A percentile compares a stretch with the other conserved stretches of the same genome.
phyloP scores from a whole-genome alignment of 2,329 filamentous ascomycete species.

The Fusarium devonianum region DNA sequence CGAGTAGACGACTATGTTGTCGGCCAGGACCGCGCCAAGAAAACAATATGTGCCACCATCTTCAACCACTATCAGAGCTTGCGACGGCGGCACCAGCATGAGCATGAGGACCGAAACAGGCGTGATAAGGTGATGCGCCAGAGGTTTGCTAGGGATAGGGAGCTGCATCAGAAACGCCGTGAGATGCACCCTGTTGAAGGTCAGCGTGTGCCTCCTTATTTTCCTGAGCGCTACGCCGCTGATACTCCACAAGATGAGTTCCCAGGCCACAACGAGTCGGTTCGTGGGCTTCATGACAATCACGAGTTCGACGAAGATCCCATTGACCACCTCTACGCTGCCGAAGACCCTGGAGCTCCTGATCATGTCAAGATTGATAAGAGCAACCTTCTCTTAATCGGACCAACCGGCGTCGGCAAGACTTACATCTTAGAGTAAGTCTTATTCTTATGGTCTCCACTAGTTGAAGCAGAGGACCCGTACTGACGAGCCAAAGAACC shows the following conservation, averaged over 20 bases:
- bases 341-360: constrained; percentile 54
- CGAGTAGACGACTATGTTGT: constrained; percentile 96
- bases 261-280: constrained; percentile 58
- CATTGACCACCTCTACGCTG: constrained; percentile 55
- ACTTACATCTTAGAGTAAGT: constrained; percentile 83
- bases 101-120: constrained; percentile 66
- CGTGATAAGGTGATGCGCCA: constrained; percentile 74
- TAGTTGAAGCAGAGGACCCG: background rate
- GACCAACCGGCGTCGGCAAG: constrained; percentile 94
- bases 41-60: constrained; percentile 88
- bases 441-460: background rate
- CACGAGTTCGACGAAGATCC: constrained; percentile 42
- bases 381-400: constrained; percentile 89
- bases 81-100: constrained; percentile 78
- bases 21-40: constrained; percentile 93
- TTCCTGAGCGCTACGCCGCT: constrained; percentile 47
- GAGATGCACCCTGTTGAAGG: constrained; percentile 82
- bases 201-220: constrained; percentile 50
- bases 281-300: constrained; percentile 51
- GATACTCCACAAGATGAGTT: constrained; percentile 59
- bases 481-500: constrained; percentile 65
- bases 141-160: constrained; percentile 72
- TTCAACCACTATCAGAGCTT: constrained; percentile 97
- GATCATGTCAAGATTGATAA: constrained; percentile 83
- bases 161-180: constrained; percentile 59